Evolutionary conservation across 164 flowering plant species (phyloP).

Genomic region (Santalum album): DNA sequence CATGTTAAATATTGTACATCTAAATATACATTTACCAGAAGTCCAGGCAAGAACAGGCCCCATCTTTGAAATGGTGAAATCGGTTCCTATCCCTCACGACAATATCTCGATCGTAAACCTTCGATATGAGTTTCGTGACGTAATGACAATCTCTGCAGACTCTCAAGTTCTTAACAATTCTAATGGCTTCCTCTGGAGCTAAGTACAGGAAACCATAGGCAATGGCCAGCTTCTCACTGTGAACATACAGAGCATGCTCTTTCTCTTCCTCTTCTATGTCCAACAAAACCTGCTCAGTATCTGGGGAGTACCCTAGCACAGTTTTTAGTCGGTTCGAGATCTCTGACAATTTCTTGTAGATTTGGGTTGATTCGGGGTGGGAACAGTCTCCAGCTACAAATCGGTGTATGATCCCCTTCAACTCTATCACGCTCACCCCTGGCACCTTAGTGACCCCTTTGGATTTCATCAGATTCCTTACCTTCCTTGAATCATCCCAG

Average conservation of each 20-base stretch:
- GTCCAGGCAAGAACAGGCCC: not conserved
- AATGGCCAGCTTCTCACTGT: slow-evolving; percentile 32
- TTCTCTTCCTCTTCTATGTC: slow-evolving; percentile 30
- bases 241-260: slow-evolving; percentile 17
- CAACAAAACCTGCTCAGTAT: slow-evolving; percentile 19
- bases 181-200: not conserved
- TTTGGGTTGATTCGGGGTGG: slow-evolving; percentile 15
- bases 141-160: slow-evolving; percentile 1
- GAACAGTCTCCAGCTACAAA: slow-evolving; percentile 19
- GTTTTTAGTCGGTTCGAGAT: slow-evolving; percentile 12
- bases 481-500: not conserved
- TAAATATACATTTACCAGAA: not conserved
- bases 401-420: slow-evolving; percentile 22
- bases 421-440: slow-evolving; percentile 22
- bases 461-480: slow-evolving; percentile 1
- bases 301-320: slow-evolving; percentile 19
- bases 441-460: slow-evolving; percentile 4
- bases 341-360: slow-evolving; percentile 19
- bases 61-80: not conserved
- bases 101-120: not conserved
- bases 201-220: slow-evolving; percentile 20
- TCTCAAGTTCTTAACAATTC: not conserved
- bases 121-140: not conserved
- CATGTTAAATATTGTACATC: too few species aligned
- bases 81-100: not conserved